A percentile compares a stretch with the other conserved stretches of the same genome.
phyloP scores from a whole-genome alignment of 1,284 basidiomycete genomes.

The Athelia sp. region DNA sequence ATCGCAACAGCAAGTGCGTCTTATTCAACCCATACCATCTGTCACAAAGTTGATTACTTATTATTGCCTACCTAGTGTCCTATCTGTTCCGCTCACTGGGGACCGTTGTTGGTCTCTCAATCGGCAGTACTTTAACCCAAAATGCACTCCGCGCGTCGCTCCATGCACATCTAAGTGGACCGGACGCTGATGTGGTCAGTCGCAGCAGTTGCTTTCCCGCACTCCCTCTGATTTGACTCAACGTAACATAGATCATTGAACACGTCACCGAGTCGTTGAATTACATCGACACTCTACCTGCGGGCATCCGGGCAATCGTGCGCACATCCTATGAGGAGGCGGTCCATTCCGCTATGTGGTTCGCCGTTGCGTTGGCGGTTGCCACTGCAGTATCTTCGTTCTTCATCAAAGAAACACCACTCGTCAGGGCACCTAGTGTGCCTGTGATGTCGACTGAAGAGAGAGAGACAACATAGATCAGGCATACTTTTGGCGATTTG shows the following conservation, averaged over 20 bases:
- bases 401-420: slow-evolving; percentile 47
- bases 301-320: slow-evolving; percentile 36
- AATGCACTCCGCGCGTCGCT: slow-evolving; percentile 41
- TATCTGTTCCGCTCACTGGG: slow-evolving; percentile 66
- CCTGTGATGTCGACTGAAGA: too few relatives aligned
- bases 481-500: too few relatives aligned
- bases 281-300: slow-evolving; percentile 46
- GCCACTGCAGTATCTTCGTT: slow-evolving; percentile 36
- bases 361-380: slow-evolving; percentile 34
- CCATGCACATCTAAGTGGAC: slow-evolving; percentile 32
- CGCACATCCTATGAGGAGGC: slow-evolving; percentile 43
- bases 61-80: slow-evolving; percentile 34
- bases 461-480: too few relatives aligned
- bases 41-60: too few relatives aligned
- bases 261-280: slow-evolving; percentile 51
- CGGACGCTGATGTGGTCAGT: slow-evolving; percentile 44
- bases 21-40: neutral
- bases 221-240: neutral
- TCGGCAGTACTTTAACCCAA: slow-evolving; percentile 52
- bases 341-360: slow-evolving; percentile 42
- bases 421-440: slow-evolving; percentile 16
- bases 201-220: neutral
- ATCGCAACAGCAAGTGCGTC: slow-evolving; percentile 54
- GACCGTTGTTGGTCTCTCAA: slow-evolving; percentile 48
- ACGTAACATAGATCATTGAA: slow-evolving; percentile 38